A percentile compares a stretch with the other conserved stretches of the same genome.
Evolutionary conservation across 106 monocot species (phyloP).

Genomic region (Triglochin maritima): DNA sequence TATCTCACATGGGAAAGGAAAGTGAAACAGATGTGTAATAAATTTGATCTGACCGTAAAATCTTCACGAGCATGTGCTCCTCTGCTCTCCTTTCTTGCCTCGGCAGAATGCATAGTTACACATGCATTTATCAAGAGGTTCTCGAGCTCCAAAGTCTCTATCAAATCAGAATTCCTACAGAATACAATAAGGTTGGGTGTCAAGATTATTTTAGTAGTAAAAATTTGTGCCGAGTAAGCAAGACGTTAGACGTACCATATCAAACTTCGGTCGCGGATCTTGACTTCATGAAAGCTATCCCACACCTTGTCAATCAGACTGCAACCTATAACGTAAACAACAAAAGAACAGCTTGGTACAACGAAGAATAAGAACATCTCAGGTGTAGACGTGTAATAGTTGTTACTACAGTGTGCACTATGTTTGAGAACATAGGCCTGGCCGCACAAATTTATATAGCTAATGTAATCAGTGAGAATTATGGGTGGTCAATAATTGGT

Average conservation of each 20-base stretch:
- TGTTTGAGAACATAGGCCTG: no score
- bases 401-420: no score
- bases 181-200: no score
- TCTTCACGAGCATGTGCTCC: slow-evolving; percentile 99
- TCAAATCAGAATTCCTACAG: slow-evolving; percentile 86
- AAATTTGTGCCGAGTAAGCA: neutral
- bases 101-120: slow-evolving; percentile 97
- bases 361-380: neutral
- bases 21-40: neutral
- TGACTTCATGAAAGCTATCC: slow-evolving; percentile 78
- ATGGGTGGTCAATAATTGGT: neutral
- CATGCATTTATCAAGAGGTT: slow-evolving; percentile 96
- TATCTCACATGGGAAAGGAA: neutral
- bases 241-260: slow-evolving; percentile 51
- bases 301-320: slow-evolving; percentile 73
- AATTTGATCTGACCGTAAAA: slow-evolving; percentile 49
- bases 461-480: no score
- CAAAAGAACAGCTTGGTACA: neutral
- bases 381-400: no score
- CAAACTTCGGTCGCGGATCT: slow-evolving; percentile 59
- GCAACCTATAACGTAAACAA: slow-evolving; percentile 42
- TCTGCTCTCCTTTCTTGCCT: slow-evolving; percentile 98
- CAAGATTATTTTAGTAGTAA: no score
- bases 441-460: no score
- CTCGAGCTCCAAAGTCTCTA: slow-evolving; percentile 87